phyloP scores from a whole-genome alignment of 179 eudicot species.

The Drosera spatulata region DNA sequence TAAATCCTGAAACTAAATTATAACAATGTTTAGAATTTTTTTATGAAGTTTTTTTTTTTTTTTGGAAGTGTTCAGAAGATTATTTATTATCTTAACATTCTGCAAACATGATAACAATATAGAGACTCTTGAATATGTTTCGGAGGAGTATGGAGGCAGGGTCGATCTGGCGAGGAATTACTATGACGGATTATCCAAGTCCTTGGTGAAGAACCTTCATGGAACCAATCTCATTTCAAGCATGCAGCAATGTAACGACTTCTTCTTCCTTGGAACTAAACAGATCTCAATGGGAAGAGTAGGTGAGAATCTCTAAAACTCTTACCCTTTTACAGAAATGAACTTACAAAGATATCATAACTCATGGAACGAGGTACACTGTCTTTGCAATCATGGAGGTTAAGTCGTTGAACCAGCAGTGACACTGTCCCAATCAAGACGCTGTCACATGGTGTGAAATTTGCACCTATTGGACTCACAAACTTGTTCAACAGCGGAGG shows the following conservation, averaged over 20 bases:
- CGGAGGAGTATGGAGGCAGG: conserved; percentile 48
- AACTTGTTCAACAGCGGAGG: conserved; percentile 58
- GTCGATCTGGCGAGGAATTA: conserved; percentile 52
- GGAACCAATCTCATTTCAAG: conserved; percentile 50
- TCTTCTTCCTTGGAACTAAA: conserved; percentile 55
- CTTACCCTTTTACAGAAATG: no score
- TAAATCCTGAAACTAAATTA: not conserved
- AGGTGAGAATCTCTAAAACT: conserved; percentile 20
- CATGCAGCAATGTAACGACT: conserved; percentile 74
- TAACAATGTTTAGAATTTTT: not conserved
- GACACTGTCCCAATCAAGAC: conserved; percentile 22
- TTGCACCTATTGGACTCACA: conserved; percentile 52
- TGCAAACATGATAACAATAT: not conserved
- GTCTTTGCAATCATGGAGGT: no score
- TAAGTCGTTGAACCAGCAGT: no score
- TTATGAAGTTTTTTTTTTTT: not conserved
- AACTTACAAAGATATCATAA: no score
- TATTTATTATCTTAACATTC: not conserved
- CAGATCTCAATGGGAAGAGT: conserved; percentile 56
- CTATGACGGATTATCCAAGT: conserved; percentile 39
- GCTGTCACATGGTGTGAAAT: conserved; percentile 16
- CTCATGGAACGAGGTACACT: no score
- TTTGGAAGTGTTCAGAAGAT: not conserved
- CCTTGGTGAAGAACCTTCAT: conserved; percentile 45
- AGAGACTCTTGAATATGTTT: conserved; percentile 49